These are phyloP conservation scores for Penicillium paneum DNA, from an alignment of 2,329 filamentous ascomycete species.

Conservation along the genomic window DNA sequence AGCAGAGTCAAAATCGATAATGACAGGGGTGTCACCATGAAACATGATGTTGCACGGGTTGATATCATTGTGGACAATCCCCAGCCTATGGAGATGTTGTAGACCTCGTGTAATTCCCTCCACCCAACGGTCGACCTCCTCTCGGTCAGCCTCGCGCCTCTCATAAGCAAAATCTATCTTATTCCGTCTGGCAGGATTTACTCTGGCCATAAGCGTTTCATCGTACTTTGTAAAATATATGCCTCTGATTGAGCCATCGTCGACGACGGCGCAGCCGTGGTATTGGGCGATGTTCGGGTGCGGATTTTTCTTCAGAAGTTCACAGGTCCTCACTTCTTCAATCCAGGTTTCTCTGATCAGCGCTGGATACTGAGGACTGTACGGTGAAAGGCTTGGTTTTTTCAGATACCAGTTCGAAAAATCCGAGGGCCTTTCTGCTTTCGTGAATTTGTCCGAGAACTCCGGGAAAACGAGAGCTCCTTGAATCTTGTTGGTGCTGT, in stretches of 20 bases:
- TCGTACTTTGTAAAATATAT: conserved; percentile 7
- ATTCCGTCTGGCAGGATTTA: not conserved
- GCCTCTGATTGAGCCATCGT: not conserved
- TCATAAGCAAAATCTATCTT: not conserved
- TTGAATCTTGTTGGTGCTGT: conserved; percentile 3
- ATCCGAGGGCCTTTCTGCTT: not conserved
- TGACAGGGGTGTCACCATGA: conserved; percentile 38
- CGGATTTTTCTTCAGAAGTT: not conserved
- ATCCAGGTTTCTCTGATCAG: not conserved
- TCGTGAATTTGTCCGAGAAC: conserved; percentile 2
- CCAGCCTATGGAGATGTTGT: conserved; percentile 74
- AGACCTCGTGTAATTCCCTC: conserved; percentile 54
- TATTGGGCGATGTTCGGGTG: conserved; percentile 8
- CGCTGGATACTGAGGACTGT: not conserved
- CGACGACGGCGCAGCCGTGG: conserved; percentile 3
- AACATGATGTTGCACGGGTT: conserved; percentile 93
- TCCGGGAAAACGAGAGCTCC: not conserved
- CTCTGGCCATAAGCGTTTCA: conserved; percentile 2
- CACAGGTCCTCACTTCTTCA: conserved; percentile 4
- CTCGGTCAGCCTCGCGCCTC: not conserved
- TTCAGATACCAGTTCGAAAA: conserved; percentile 1
- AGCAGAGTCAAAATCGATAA: conserved; percentile 16
- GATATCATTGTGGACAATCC: conserved; percentile 87
- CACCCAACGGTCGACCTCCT: not conserved
- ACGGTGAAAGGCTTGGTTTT: conserved; percentile 1